Evolutionary conservation across 2,329 filamentous ascomycete species (phyloP), one percentile per base, ranked within the genome.

Genomic region (Aspergillus quadrilineatus): DNA sequence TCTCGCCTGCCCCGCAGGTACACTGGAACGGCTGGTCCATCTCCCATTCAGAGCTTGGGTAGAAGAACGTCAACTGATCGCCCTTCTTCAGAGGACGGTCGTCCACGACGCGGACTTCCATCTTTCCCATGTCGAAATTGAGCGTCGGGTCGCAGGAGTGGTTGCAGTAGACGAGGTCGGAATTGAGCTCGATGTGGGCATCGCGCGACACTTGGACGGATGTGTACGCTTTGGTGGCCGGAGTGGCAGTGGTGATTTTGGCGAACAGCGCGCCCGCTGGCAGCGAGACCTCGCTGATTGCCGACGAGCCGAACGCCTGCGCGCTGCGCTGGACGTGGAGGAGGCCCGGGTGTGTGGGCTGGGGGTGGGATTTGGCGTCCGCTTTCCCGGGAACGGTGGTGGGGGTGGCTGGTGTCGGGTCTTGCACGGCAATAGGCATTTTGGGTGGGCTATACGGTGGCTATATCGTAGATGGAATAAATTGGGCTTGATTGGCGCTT

Each of bases 111-210:
- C 70, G 68, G 48, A 75, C 69, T 52, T 77, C 73, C 68, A 74
- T 71, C 51, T 67, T 68, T 17, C 63, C 57, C 69, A 82, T 82
- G 63, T 84, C 81, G 62, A 85, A 82, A 50, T 82, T 75, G 12
- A 85, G 60, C 3, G 76, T 77, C 0, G 82, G 82, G 9, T 66
- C 68, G 67, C 80, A 85, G 2, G 77, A 80, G 69, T 85, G 82
- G 70, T 85, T 85, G 72, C 80, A 77, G 69, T 77, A 85, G 26
- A 84, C 77, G 9, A 85, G 72, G 61, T 83, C 82, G 57, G 75
- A 79, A 69, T 83, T 83, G 4, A 84, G 75, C 62, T 84, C 81
- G 62, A 84, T 80, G 67, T 85, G 81, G 0, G 75, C 71, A 53
- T 75, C 73, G 22, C 67, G 67, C 1, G 75, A 75, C 1, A 77